Evolutionary conservation across 2,329 filamentous ascomycete genomes (phyloP), one percentile per base, ranked within the genome.

Genomic region (Grosmannia clavigera): DNA sequence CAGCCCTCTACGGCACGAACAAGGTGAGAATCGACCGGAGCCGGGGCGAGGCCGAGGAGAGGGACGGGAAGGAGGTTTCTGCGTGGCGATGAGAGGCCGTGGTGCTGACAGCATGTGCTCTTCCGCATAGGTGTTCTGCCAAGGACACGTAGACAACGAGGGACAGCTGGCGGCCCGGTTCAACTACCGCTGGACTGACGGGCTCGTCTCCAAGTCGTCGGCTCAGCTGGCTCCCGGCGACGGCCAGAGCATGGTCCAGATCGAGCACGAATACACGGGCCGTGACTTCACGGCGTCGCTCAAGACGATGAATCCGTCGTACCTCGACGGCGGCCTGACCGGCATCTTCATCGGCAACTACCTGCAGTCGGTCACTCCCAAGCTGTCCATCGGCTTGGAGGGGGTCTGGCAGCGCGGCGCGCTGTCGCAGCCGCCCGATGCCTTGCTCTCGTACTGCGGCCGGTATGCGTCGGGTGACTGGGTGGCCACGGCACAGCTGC

Each of bases 261-360:
- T 96, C 72, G 94, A 99, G 74, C 90, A 95, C 73, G 94, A 99
- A 76, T 97, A 96, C 77, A 88, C 84, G 27, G 94, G 94, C 70
- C 79, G 83, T 68, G 94, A 99, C 75, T 99, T 99, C 76, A 92
- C 88, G 53, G 90, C 91, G 29, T 92, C 89, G 51, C 70, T 99
- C 67, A 99, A 97, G 79, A 86, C 90, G 70, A 83, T 97, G 71
- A 97, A 97, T 78, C 94, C 94, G n/a, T 96, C 91, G 6, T 79
- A 87, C 66, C 82, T 99, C 58, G 92, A 97, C 71, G 92, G 94
- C 61, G 90, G 91, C 60, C 75, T 96, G 58, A 99, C 92, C 31
- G 94, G 94, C 68, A 96, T 97, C 75, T 90, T 90, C 72, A 92
- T 99, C 69, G 92, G 90, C 68, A 94, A 88, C 78, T 97, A 97